A percentile compares a stretch with the other conserved stretches of the same genome.
Conservation (phyloP, 306 rosid genomes). For the Abrus precatorius region DNA sequence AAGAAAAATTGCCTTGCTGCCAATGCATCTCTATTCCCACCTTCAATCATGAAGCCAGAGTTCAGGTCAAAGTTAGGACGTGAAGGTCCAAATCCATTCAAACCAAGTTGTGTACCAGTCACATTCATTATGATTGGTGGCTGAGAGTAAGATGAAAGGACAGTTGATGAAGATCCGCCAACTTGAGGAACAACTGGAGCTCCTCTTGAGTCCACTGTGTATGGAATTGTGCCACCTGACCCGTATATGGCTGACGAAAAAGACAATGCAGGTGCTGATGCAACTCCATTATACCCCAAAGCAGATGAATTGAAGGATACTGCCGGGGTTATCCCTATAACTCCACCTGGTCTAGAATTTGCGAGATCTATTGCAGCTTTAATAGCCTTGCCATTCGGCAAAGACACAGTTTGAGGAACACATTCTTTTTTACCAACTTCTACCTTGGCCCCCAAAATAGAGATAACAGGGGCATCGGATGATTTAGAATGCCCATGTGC, state of each 20-base stretch:
- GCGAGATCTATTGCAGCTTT: constrained; percentile 71
- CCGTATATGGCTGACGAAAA: constrained; percentile 72
- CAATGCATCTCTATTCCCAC: constrained; percentile 68
- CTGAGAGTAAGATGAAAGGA: constrained; percentile 74
- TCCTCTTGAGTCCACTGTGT: constrained; percentile 88
- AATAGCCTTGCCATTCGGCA: constrained; percentile 72
- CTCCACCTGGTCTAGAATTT: constrained; percentile 64
- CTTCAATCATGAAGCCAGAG: constrained; percentile 66
- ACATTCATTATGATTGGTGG: constrained; percentile 74
- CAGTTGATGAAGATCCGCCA: constrained; percentile 65
- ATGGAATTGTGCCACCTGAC: constrained; percentile 75
- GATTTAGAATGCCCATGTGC: constrained; percentile 55
- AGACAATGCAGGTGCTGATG: constrained; percentile 65
- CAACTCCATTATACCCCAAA: constrained; percentile 74
- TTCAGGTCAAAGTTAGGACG: constrained; percentile 52
- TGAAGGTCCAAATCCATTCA: constrained; percentile 43
- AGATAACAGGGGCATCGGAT: constrained; percentile 79
- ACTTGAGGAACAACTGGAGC: constrained; percentile 73
- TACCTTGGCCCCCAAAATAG: constrained; percentile 89
- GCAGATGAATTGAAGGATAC: constrained; percentile 64
- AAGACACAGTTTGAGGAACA: constrained; percentile 58
- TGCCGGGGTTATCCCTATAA: constrained; percentile 68
- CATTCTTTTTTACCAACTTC: constrained; percentile 70
- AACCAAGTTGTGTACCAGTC: constrained; percentile 59
- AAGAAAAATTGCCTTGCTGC: constrained; percentile 68